These are phyloP conservation scores for Plasmodium sp. DNA, from an alignment of 169 alveolate species.

Conservation along the genomic window DNA sequence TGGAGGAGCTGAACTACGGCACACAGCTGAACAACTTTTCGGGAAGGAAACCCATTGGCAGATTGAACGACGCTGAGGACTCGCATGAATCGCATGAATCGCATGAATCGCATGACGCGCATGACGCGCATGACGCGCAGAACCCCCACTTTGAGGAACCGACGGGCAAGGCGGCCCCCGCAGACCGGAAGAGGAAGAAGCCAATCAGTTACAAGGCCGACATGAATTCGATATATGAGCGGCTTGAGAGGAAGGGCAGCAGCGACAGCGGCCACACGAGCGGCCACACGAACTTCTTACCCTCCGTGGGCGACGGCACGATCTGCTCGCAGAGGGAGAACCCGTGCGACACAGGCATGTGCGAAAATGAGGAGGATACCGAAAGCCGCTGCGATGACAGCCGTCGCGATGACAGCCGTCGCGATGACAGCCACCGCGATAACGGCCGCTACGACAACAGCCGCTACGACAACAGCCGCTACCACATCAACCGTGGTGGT, in stretches of 20 bases:
- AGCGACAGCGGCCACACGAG: not conserved
- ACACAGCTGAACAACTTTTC: not conserved
- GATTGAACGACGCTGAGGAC: not conserved
- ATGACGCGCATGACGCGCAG: too few species aligned
- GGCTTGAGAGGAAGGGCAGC: not conserved
- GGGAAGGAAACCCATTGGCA: not conserved
- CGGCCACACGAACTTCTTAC: not conserved
- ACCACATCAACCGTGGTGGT: not conserved
- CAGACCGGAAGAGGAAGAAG: not conserved
- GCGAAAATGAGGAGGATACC: not conserved
- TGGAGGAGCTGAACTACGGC: not conserved
- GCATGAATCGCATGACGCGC: too few species aligned
- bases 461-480: not conserved
- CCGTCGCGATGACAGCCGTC: not conserved
- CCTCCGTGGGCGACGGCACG: not conserved
- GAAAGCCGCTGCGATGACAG: not conserved
- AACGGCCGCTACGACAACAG: too few species aligned
- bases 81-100: too few species aligned
- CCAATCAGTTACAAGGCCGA: not conserved
- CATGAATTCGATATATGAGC: not conserved
- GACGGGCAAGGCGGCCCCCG: not conserved
- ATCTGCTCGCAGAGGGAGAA: constrained; percentile 6
- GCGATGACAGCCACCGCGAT: not conserved
- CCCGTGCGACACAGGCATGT: not conserved
- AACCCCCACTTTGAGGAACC: not conserved